Base-by-base conservation (phyloP, 179 eudicot species). In the Silene vulgaris region DNA sequence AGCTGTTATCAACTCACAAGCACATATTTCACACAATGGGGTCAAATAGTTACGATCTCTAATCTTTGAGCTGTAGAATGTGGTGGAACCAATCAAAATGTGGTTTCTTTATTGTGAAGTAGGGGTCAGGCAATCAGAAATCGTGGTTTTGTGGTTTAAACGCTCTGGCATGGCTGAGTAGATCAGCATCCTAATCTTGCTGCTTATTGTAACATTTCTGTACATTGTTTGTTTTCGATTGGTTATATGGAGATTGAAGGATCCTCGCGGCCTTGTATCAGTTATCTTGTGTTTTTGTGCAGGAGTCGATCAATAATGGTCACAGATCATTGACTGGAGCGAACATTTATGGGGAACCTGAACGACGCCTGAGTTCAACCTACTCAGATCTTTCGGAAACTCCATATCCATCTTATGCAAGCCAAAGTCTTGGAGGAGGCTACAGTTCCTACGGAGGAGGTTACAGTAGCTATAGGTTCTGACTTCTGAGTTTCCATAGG, bases 371-470 rank as follows among this genome's bases (percentile, higher is more conserved):
- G 75, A 64, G 72, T 66, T 70, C 78, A n/a, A 28, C 56, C 9
- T 75, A 75, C 21, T 75, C 82, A 0, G 78, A 79, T 61, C 66
- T 79, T 11, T 59, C 78, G 0, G 79, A 75, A 11, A 60, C 65
- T 8, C 17, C 75, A 70, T 79, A 79, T 69, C 28, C 82, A 20
- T 78, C 84, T 3, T 82, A 75, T 78, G 63, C 77, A 23, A 74
- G 78, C 65, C 81, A 77, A 65, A 45, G 81, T 13, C 84, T 78
- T 5, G 84, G 82, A 26, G 84, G 83, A 52, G 76, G 76, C 62
- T 80, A 80, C 63, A 29, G 65, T 30, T 72, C 81, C 23, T 81
- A 76, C 13, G 69, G 84, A 75, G 84, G 80, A 56, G 79, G 84
- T 43, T 77, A 77, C 80, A 62, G 78, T 54, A 81, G 79, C 76